Base-by-base conservation (phyloP, 1,284 basidiomycete genomes). In the Malassezia caprae region DNA sequence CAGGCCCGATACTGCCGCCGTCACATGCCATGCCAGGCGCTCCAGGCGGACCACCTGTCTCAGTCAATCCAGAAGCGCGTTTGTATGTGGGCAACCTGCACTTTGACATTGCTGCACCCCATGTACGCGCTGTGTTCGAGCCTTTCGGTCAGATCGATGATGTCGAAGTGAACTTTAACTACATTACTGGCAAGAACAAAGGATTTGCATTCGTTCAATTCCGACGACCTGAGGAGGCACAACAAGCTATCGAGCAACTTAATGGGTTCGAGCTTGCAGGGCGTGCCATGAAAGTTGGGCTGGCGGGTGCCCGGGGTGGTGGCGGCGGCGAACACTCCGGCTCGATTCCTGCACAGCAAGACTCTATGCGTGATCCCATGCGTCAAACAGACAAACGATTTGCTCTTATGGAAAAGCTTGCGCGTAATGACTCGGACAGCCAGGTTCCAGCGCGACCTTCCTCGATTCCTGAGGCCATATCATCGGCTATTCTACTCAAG, bases 191-290 rank as follows among this genome's bases (percentile, higher is more conserved):
- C 40, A 84, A 88, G 69, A 91, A 88, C 78, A 96, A 96, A 77
- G 94, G 94, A 34, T 96, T 94, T 75, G 90, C 89, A 26, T 99
- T 98, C 75, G 87, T 99, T 40, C 94, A 98, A 84, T 69, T 90
- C 76, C 88, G 88, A 70, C 81, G 87, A 46, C 78, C 83, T 15
- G 86, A 90, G 69, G 87, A 96, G 72, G 93, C 94, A 17, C 86
- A 88, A 75, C 91, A 91, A 83, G 93, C 93, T 15, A 78, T 93
- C 35, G 90, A 96, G 70, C 89, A 94, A 65, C 96, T 99, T 90
- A 90, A 96, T 79, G 88, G 88, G 11, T 96, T 98, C 72, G 90
- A 94, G 68, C 81, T 99, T 48, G 93, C 94, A 43, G 94, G 90
- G 43, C 83, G 93, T 58, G 86, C 85, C 53, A 72, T 73, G 50